Percentiles rank a stretch among this genome's conserved stretches.
Evolutionary conservation across 805 yeast species (phyloP).

Genomic region (Teunomyces gatunensis): DNA sequence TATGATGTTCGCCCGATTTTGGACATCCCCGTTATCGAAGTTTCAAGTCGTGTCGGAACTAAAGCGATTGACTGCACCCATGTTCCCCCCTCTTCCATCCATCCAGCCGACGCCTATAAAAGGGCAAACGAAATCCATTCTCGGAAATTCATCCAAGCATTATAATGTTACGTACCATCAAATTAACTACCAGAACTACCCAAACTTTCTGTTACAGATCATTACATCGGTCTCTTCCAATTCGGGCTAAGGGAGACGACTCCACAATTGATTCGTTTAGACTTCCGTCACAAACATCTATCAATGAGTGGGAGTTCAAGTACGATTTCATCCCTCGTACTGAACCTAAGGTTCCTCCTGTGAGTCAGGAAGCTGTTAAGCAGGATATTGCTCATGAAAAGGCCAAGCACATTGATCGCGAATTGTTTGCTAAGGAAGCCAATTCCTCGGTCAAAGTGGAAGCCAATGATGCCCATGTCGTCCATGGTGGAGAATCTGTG

Average conservation of each 20-base stretch:
- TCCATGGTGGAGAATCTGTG: constrained; percentile 44
- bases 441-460: constrained; percentile 41
- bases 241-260: constrained; percentile 50
- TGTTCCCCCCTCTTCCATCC: not conserved
- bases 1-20: not conserved
- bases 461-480: constrained; percentile 39
- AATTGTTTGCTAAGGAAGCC: constrained; percentile 33
- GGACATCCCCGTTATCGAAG: not conserved
- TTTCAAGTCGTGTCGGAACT: not conserved
- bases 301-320: constrained; percentile 50
- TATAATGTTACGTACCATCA: constrained; percentile 3
- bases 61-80: not conserved
- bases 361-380: constrained; percentile 47
- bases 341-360: constrained; percentile 43
- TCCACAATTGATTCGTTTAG: constrained; percentile 59
- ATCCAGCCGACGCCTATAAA: constrained; percentile 3
- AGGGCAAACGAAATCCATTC: constrained; percentile 1
- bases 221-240: constrained; percentile 1
- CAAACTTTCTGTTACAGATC: constrained; percentile 3
- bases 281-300: constrained; percentile 46
- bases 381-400: constrained; percentile 47
- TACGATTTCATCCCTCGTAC: constrained; percentile 45
- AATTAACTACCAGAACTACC: not conserved
- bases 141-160: constrained; percentile 11
- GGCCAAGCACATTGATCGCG: constrained; percentile 35